phyloP scores from a whole-genome alignment of 73 alveolate species.

The Symbiodinium natans region DNA sequence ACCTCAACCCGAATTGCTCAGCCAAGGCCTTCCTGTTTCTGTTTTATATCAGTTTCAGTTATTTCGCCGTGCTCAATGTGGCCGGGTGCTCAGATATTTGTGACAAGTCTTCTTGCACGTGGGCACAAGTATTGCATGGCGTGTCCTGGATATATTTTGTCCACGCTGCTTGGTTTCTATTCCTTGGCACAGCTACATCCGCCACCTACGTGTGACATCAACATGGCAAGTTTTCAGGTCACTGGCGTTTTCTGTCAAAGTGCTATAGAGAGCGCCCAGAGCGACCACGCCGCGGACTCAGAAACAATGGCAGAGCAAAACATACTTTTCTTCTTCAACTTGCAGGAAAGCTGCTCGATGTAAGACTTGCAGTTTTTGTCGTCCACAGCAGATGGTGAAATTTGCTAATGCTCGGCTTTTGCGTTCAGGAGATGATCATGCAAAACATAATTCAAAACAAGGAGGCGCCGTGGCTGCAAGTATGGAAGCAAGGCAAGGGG shows the following conservation, averaged over 20 bases:
- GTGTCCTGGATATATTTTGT: neutral
- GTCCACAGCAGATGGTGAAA: neutral
- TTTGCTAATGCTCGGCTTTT: neutral
- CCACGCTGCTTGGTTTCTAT: too few species aligned
- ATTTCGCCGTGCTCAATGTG: neutral
- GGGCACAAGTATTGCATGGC: too few species aligned
- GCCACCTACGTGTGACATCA: too few species aligned
- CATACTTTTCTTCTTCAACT: neutral
- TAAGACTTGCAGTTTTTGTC: too few species aligned
- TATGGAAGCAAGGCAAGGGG: too few species aligned
- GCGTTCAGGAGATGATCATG: slow-evolving; percentile 79
- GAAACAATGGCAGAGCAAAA: too few species aligned
- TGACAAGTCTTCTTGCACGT: neutral
- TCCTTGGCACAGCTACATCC: too few species aligned
- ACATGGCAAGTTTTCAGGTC: neutral
- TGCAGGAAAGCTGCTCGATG: too few species aligned
- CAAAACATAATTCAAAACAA: slow-evolving; percentile 86
- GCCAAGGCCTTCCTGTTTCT: neutral
- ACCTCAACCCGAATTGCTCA: too few species aligned
- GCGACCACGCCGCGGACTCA: slow-evolving; percentile 50
- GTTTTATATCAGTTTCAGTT: neutral
- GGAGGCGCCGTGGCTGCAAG: slow-evolving; percentile 5
- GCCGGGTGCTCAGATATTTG: neutral
- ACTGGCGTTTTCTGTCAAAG: slow-evolving; percentile 39
- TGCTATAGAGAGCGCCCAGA: slow-evolving; percentile 63